Evolutionary conservation across 2,329 filamentous ascomycete genomes (phyloP), one percentile per base, ranked within the genome.

Genomic region (Scopulariopsis brevicaulis): DNA sequence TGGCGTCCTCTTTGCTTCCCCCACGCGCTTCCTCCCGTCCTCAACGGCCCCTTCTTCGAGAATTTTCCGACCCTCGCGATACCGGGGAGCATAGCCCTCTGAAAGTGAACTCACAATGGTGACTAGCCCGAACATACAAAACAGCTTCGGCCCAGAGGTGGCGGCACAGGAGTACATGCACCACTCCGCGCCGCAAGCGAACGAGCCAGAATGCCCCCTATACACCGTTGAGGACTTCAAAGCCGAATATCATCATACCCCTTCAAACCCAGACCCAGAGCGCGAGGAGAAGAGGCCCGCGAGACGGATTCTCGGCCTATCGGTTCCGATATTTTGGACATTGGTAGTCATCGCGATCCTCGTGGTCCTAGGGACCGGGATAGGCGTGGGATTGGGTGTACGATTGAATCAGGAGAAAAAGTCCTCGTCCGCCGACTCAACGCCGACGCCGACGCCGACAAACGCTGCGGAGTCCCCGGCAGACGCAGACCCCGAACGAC

Each of bases 131-230:
- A 46, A 56, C 24, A 32, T 58, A 5, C 56, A 58, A 28, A 58
- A 58, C 51, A 58, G 56, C 56, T 58, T 43, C 56, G 56, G 32
- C 20, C 50, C 50, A 7, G 56, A 58, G 35, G 50, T 40, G 4
- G 40, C 56, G 51, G 48, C 50, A 1, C 12, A 46, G 50, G 56
- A 58, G 24, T 11, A 20, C 32, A 24, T 53, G 20, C 6, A 20
- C 4, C 10, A 24, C 14, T 43, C 50, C 14, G 50, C 54, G 14
- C 54, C 54, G 14, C 22, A 56, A 18, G 40, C 28, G 12, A 48
- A n/a, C 40, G 10, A 28, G 40, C 20, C 22, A 11, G 18, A 40
- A 0, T 32, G 22, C 37, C 37, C 37, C 6, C 25, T 56, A 18
- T 50, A 48, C 43, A 12, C 40, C 15, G 54, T 56, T 7, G 24